These are phyloP conservation scores for Coniochaeta ligniaria DNA, from an alignment of 2,329 filamentous ascomycete species.

Conservation along the genomic window DNA sequence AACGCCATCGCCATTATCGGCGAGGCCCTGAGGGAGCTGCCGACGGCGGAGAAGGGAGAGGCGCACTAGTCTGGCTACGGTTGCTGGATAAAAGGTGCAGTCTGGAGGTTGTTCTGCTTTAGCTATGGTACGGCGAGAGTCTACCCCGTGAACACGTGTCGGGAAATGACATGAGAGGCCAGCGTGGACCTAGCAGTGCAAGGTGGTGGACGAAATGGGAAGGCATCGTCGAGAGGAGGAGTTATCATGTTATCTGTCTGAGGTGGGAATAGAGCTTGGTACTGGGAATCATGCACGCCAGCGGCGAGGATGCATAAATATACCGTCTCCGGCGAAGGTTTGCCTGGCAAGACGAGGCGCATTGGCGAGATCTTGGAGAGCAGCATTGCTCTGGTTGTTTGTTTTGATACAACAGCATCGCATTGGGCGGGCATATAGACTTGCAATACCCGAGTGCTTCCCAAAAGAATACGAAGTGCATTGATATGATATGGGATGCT, in stretches of 20 bases:
- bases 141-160: neutral
- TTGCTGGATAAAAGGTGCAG: no score
- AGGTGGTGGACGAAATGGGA: neutral
- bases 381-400: neutral
- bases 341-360: neutral
- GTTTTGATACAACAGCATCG: neutral
- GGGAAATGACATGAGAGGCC: neutral
- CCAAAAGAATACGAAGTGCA: neutral
- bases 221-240: neutral
- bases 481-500: neutral
- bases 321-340: neutral
- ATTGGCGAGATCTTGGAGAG: neutral
- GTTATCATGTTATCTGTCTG: neutral
- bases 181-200: neutral
- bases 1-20: slow-evolving; percentile 73
- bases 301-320: neutral
- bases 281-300: neutral
- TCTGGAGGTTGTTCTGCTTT: neutral
- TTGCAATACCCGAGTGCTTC: neutral
- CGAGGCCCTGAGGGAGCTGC: slow-evolving; percentile 75
- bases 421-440: neutral
- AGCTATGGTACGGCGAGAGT: neutral
- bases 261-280: neutral
- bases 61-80: slow-evolving; percentile 15
- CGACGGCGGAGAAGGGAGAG: slow-evolving; percentile 45